These are phyloP conservation scores for Nigrospora sphaerica DNA, from an alignment of 2,329 filamentous ascomycete species.

Conservation along the genomic window DNA sequence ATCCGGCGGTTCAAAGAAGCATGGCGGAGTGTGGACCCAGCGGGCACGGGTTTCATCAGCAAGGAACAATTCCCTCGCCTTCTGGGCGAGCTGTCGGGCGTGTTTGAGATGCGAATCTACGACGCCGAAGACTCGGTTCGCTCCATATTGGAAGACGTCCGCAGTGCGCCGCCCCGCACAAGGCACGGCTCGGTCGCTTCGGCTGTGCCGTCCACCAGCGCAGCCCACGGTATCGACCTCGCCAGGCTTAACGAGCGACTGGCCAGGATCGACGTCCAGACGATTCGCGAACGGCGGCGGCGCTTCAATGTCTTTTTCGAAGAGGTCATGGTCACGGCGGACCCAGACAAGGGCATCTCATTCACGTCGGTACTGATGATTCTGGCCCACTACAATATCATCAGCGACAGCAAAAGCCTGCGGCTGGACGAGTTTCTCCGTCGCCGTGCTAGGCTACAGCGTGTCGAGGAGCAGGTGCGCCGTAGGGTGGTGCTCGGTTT, in stretches of 20 bases:
- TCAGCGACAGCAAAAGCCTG: constrained; percentile 93
- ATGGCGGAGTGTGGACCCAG: constrained; percentile 91
- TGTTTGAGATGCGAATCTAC: constrained; percentile 97
- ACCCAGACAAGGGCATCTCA: constrained; percentile 81
- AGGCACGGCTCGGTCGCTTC: constrained; percentile 50
- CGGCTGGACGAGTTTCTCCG: constrained; percentile 92
- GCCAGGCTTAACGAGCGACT: constrained; percentile 68
- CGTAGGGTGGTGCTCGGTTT: constrained; percentile 88
- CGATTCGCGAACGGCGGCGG: constrained; percentile 67
- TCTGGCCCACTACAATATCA: constrained; percentile 96
- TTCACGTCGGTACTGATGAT: constrained; percentile 94
- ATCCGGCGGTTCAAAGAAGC: constrained; percentile 96
- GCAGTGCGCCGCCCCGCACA: constrained; percentile 44
- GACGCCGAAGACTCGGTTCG: constrained; percentile 81
- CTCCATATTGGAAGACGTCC: constrained; percentile 81
- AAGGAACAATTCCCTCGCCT: constrained; percentile 86
- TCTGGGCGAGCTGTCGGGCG: constrained; percentile 83
- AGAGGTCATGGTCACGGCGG: constrained; percentile 88
- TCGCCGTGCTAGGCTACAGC: constrained; percentile 80
- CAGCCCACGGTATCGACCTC: constrained; percentile 60
- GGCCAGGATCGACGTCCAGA: constrained; percentile 62
- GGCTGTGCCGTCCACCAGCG: constrained; percentile 25
- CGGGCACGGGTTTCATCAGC: constrained; percentile 83
- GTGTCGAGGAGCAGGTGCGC: constrained; percentile 90
- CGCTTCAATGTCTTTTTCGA: constrained; percentile 95